These are phyloP conservation scores for Trichoderma polysporum DNA, from an alignment of 2,329 filamentous ascomycete genomes.

Conservation along the genomic window DNA sequence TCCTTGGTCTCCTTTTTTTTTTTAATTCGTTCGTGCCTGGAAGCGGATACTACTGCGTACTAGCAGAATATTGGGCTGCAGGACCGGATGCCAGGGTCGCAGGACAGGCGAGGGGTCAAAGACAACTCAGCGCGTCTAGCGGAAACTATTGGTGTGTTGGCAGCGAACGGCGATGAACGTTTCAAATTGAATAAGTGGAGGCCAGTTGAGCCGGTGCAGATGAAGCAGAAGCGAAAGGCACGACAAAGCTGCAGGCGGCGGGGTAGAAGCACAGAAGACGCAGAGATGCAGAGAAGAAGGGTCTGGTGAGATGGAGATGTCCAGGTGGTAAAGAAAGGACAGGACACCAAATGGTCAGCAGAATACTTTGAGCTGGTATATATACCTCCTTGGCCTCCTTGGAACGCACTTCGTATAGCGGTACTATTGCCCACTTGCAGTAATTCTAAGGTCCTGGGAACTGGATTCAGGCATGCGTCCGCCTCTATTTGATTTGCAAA, in stretches of 20 bases:
- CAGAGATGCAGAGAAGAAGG: neutral
- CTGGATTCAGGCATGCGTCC: neutral
- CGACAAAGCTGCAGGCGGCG: constrained; percentile 10
- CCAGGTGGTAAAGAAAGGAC: neutral
- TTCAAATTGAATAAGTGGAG: constrained; percentile 11
- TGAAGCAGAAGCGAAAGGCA: constrained; percentile 10
- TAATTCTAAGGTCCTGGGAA: neutral
- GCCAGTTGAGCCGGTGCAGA: constrained; percentile 9
- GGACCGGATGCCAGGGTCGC: constrained; percentile 8
- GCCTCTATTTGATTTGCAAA: neutral
- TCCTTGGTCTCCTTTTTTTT: neutral
- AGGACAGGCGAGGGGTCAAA: constrained; percentile 7
- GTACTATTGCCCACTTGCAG: neutral
- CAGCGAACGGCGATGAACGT: constrained; percentile 14
- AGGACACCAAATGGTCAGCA: neutral
- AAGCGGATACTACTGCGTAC: constrained; percentile 17
- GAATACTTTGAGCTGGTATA: neutral
- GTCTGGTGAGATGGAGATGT: neutral
- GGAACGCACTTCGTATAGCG: neutral
- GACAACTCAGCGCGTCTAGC: constrained; percentile 20
- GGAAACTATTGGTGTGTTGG: constrained; percentile 19
- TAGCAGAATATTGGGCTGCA: constrained; percentile 20
- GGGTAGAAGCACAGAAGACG: constrained; percentile 7
- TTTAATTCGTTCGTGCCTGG: constrained; percentile 19
- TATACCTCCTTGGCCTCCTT: no score